These are phyloP conservation scores for Funneliformis caledonium DNA, from an alignment of 371 early-diverging fungal species.

Conservation along the genomic window DNA sequence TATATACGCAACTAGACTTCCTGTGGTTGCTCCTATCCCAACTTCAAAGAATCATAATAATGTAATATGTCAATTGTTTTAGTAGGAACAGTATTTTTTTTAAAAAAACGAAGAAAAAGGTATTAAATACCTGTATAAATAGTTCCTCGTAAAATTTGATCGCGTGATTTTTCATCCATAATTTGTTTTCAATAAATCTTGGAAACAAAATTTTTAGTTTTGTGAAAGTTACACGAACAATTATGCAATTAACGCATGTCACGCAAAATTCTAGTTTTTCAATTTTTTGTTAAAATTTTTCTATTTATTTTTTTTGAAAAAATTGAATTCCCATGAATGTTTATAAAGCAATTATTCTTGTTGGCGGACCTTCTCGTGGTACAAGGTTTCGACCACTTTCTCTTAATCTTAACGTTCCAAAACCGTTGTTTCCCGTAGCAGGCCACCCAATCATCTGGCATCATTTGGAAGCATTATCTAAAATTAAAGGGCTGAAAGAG, in stretches of 20 bases:
- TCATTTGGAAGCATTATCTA: constrained; percentile 89
- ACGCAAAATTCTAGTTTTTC: not conserved
- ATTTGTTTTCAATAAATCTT: not conserved
- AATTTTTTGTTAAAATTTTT: too few relatives aligned
- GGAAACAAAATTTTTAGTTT: not conserved
- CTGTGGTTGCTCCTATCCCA: not conserved
- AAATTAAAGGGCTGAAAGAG: constrained; percentile 86
- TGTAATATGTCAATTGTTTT: not conserved
- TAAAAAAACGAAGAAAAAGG: not conserved
- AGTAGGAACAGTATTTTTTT: not conserved
- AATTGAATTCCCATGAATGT: not conserved
- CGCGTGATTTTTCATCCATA: constrained; percentile 13
- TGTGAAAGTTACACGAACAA: not conserved
- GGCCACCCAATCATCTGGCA: constrained; percentile 95
- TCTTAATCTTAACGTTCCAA: constrained; percentile 78
- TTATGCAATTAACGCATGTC: not conserved
- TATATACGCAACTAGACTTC: not conserved
- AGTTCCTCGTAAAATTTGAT: not conserved
- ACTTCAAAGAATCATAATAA: constrained; percentile 8
- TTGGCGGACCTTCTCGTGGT: constrained; percentile 96
- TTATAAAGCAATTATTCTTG: constrained; percentile 91
- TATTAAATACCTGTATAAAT: not conserved
- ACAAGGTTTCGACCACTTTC: constrained; percentile 98
- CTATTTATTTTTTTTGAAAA: not conserved
- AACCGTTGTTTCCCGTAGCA: constrained; percentile 97